phyloP scores from a whole-genome alignment of 2,329 filamentous ascomycete species.

The Aspergillus ustus region DNA sequence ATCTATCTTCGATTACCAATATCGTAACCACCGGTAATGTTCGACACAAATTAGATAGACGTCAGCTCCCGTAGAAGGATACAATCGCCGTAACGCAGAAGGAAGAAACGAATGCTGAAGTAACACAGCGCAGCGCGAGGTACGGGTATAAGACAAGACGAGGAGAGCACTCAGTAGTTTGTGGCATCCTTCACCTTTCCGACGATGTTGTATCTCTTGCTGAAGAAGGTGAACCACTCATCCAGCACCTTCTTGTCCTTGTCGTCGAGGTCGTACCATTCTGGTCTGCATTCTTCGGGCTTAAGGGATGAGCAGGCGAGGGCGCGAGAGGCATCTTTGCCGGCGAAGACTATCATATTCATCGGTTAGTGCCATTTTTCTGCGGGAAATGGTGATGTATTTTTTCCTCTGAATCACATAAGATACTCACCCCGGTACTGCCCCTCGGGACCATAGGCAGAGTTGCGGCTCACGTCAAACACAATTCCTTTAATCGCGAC shows the following conservation, averaged over 20 bases:
- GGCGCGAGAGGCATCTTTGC: slow-evolving; percentile 93
- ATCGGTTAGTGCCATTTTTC: neutral
- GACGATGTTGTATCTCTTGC: slow-evolving; percentile 88
- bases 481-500: slow-evolving; percentile 82
- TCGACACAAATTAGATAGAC: neutral
- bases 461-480: slow-evolving; percentile 91
- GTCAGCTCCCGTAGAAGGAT: neutral
- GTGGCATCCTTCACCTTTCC: slow-evolving; percentile 49
- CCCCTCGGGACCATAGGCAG: slow-evolving; percentile 79
- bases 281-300: slow-evolving; percentile 76
- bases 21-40: neutral
- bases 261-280: slow-evolving; percentile 82
- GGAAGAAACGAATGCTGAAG: neutral
- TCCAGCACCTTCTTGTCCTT: slow-evolving; percentile 83
- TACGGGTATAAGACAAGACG: slow-evolving; percentile 12
- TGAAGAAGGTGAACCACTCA: slow-evolving; percentile 96
- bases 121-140: slow-evolving; percentile 4
- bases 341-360: slow-evolving; percentile 75
- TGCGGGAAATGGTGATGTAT: neutral
- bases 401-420: neutral
- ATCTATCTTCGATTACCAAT: neutral
- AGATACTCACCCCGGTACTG: slow-evolving; percentile 76
- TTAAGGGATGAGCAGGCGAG: slow-evolving; percentile 87
- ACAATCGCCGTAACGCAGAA: slow-evolving; percentile 7
- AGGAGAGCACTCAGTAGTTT: slow-evolving; percentile 33